Evolutionary conservation across 768 basidiomycete genomes (phyloP).

Genomic region (Coprinopsis cinerea): DNA sequence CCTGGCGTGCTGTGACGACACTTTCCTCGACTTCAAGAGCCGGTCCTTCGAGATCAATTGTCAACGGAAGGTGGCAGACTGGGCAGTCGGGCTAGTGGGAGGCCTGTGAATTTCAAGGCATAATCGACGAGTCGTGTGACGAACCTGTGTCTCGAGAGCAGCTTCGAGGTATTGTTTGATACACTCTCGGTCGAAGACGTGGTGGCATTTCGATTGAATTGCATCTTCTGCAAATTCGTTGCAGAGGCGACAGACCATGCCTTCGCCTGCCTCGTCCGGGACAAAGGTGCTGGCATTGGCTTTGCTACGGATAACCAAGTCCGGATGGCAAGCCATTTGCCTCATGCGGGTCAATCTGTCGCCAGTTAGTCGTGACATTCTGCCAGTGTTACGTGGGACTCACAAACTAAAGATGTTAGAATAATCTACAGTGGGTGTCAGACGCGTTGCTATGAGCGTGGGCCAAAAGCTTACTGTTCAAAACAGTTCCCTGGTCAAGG

Average conservation of each 20-base stretch:
- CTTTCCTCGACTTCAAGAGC: conserved; percentile 78
- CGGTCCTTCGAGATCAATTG: conserved; percentile 94
- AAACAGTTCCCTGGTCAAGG: conserved; percentile 80
- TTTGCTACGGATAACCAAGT: conserved; percentile 86
- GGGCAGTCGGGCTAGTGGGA: conserved; percentile 77
- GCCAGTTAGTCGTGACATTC: conserved; percentile 9
- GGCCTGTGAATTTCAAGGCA: conserved; percentile 30
- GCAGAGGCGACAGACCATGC: conserved; percentile 90
- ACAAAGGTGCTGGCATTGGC: conserved; percentile 62
- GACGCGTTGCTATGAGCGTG: background rate
- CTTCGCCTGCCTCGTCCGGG: conserved; percentile 57
- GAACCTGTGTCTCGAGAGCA: conserved; percentile 56
- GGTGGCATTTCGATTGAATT: conserved; percentile 87
- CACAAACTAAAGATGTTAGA: conserved; percentile 84
- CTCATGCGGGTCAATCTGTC: conserved; percentile 88
- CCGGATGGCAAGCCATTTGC: conserved; percentile 93
- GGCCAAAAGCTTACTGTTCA: conserved; percentile 66
- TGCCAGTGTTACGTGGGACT: conserved; percentile 17
- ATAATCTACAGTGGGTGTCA: conserved; percentile 49
- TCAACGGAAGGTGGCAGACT: conserved; percentile 86
- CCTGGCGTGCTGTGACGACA: conserved; percentile 57
- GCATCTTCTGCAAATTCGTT: conserved; percentile 97
- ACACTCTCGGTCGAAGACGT: conserved; percentile 95
- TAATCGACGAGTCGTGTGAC: conserved; percentile 18
- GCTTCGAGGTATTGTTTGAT: conserved; percentile 88